Evolutionary conservation across 495 filamentous ascomycete genomes (phyloP).

Genomic region (Daldinia concentrica): DNA sequence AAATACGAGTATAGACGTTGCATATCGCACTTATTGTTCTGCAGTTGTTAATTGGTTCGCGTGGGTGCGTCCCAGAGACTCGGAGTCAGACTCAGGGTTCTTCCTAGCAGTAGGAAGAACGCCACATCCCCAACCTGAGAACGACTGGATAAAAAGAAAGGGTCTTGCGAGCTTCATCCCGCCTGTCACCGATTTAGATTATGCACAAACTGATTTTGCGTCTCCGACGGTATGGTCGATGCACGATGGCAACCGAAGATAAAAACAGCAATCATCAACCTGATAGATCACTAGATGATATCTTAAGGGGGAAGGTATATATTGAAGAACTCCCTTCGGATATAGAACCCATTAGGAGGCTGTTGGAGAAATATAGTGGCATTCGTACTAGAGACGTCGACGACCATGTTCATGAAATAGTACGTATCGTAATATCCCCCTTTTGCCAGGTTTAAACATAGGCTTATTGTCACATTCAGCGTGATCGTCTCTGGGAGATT

Average conservation of each 20-base stretch:
- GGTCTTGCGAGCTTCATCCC: neutral
- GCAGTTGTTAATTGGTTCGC: neutral
- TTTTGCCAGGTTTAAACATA: neutral
- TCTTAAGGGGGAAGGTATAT: conserved; percentile 31
- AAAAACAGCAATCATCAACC: conserved; percentile 17
- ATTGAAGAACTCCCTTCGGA: conserved; percentile 44
- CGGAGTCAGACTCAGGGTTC: neutral
- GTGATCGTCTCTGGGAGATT: conserved; percentile 57
- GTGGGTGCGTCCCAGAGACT: neutral
- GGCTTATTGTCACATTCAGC: conserved; percentile 42
- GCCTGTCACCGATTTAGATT: neutral
- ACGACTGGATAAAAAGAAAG: neutral
- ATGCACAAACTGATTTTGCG: conserved; percentile 30
- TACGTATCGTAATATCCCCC: conserved; percentile 37
- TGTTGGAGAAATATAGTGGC: conserved; percentile 60
- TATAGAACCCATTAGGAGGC: conserved; percentile 41
- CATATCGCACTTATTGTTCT: neutral
- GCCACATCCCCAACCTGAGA: neutral
- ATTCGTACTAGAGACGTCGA: conserved; percentile 57
- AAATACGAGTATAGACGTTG: neutral
- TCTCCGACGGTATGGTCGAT: conserved; percentile 29
- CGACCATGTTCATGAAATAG: conserved; percentile 58
- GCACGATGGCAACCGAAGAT: conserved; percentile 13
- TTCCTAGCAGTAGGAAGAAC: neutral
- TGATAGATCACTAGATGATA: conserved; percentile 20